These are phyloP conservation scores for Parathielavia hyrcaniae DNA, from an alignment of 495 filamentous ascomycete species.

Conservation along the genomic window DNA sequence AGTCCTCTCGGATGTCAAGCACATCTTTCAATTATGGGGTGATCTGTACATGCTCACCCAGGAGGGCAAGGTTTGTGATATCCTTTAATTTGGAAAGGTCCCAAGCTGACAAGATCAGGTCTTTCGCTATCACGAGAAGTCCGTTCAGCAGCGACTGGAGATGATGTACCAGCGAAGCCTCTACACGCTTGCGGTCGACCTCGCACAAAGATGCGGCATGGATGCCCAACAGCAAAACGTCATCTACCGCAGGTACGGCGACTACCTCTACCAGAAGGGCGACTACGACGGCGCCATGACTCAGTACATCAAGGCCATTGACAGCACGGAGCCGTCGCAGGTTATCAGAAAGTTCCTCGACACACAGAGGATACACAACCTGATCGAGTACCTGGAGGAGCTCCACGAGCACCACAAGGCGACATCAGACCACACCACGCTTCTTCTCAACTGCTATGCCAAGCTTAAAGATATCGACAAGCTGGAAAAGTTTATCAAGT, in stretches of 20 bases:
- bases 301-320: conserved; percentile 92
- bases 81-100: background rate
- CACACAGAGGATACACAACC: conserved; percentile 90
- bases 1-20: conserved; percentile 68
- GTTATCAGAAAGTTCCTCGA: conserved; percentile 95
- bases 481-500: conserved; percentile 92
- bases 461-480: conserved; percentile 95
- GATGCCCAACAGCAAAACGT: conserved; percentile 76
- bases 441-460: conserved; percentile 93
- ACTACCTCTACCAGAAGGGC: conserved; percentile 89
- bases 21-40: conserved; percentile 81
- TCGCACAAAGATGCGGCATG: conserved; percentile 81
- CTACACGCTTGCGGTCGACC: conserved; percentile 83
- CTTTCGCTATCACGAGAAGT: conserved; percentile 86
- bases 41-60: conserved; percentile 80
- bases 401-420: conserved; percentile 90
- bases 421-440: conserved; percentile 91
- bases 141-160: conserved; percentile 82
- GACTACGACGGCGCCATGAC: conserved; percentile 98
- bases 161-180: conserved; percentile 91
- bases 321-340: conserved; percentile 89
- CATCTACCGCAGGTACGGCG: conserved; percentile 90
- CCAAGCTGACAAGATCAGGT: conserved; percentile 45
- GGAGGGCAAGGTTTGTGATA: conserved; percentile 70
- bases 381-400: conserved; percentile 97